These are phyloP conservation scores for Phialophora tarda DNA, from an alignment of 2,329 filamentous ascomycete genomes.

Conservation along the genomic window DNA sequence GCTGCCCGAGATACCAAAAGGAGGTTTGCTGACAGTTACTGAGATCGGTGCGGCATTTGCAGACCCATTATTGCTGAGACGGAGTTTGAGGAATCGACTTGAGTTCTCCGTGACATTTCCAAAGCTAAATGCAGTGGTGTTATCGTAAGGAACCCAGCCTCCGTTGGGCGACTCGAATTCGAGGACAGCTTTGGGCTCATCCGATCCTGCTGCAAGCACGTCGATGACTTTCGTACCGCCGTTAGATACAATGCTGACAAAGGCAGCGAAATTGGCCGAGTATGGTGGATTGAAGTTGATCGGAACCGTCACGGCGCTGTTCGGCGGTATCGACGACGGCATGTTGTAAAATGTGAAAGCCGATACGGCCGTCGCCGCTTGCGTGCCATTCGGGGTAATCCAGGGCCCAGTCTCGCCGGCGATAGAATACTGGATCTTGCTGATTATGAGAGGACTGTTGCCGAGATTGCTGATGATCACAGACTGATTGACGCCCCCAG, in stretches of 20 bases:
- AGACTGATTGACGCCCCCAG: slow-evolving; percentile 42
- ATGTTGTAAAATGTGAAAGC: slow-evolving; percentile 35
- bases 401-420: slow-evolving; percentile 31
- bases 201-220: slow-evolving; percentile 58
- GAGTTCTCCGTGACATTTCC: slow-evolving; percentile 62
- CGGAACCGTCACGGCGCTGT: slow-evolving; percentile 38
- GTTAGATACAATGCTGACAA: slow-evolving; percentile 56
- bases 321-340: slow-evolving; percentile 33
- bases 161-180: slow-evolving; percentile 63
- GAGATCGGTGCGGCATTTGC: slow-evolving; percentile 57
- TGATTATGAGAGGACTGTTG: slow-evolving; percentile 46
- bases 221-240: slow-evolving; percentile 59
- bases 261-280: slow-evolving; percentile 58
- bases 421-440: slow-evolving; percentile 31
- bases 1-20: slow-evolving; percentile 59
- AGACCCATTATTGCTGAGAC: slow-evolving; percentile 61
- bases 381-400: slow-evolving; percentile 32
- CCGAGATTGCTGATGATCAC: slow-evolving; percentile 50
- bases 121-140: slow-evolving; percentile 57
- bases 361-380: slow-evolving; percentile 25
- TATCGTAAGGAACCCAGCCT: slow-evolving; percentile 57
- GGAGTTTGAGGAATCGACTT: slow-evolving; percentile 56
- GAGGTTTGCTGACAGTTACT: slow-evolving; percentile 66
- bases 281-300: slow-evolving; percentile 46
- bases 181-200: slow-evolving; percentile 56